phyloP scores from a whole-genome alignment of 116 monocot species.

The Cymodocea nodosa region DNA sequence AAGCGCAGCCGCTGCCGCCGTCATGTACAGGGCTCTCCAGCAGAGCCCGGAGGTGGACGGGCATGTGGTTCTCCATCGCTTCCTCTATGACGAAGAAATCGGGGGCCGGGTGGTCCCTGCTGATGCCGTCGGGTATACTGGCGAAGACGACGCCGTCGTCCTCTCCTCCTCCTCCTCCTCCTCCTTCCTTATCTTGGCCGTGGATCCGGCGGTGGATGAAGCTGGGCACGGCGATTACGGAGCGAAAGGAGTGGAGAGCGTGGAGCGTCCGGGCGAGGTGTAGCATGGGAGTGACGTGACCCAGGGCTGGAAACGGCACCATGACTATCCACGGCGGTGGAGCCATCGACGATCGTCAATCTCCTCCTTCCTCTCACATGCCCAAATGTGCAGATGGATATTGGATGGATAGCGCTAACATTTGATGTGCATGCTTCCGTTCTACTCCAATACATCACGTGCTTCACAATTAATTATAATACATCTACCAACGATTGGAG shows the following conservation, averaged over 20 bases:
- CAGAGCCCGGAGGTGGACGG: conserved; percentile 23
- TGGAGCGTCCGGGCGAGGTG: conserved; percentile 34
- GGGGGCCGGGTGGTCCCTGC: background rate
- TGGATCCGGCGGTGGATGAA: conserved; percentile 29
- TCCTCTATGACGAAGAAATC: conserved; percentile 34
- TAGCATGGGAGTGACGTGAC: conserved; percentile 66
- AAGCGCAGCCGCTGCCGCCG: conserved; percentile 8
- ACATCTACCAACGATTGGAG: too few relatives aligned
- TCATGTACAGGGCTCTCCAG: conserved; percentile 6
- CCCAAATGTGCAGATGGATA: too few relatives aligned
- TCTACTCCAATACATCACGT: too few relatives aligned
- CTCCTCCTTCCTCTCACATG: too few relatives aligned
- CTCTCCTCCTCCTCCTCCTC: background rate
- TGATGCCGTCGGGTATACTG: conserved; percentile 7
- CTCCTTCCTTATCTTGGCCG: background rate
- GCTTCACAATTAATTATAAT: too few relatives aligned
- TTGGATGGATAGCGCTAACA: too few relatives aligned
- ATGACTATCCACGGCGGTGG: conserved; percentile 18
- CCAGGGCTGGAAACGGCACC: conserved; percentile 66
- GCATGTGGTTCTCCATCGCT: conserved; percentile 54
- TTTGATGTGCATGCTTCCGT: too few relatives aligned
- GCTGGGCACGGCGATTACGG: conserved; percentile 37
- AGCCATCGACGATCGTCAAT: too few relatives aligned
- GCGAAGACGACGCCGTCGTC: conserved; percentile 1
- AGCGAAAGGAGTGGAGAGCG: conserved; percentile 22